phyloP scores from a whole-genome alignment of 23 red algal genomes.

The Gracilaria caudata region DNA sequence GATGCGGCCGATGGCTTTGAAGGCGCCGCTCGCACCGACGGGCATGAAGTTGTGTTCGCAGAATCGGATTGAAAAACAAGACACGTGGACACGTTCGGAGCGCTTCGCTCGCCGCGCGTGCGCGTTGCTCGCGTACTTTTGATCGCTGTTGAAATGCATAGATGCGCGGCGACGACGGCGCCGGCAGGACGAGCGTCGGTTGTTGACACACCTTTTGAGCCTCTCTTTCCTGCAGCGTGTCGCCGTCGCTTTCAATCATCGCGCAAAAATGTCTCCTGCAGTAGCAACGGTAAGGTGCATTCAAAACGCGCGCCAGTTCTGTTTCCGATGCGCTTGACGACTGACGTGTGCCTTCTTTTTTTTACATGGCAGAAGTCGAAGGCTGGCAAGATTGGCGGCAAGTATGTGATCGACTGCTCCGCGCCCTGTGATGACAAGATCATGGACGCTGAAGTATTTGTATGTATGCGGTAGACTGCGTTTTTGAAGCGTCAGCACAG shows the following conservation, averaged over 20 bases:
- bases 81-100: background rate
- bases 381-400: conserved; percentile 63
- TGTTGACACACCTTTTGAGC: too few species aligned
- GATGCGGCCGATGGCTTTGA: too few species aligned
- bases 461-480: conserved; percentile 39
- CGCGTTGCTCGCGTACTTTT: background rate
- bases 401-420: conserved; percentile 86
- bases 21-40: too few species aligned
- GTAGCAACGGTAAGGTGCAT: conserved; percentile 2
- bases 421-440: conserved; percentile 87
- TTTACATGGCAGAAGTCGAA: conserved; percentile 5
- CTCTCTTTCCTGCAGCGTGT: background rate
- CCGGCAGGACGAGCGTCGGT: background rate
- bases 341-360: background rate
- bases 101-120: background rate
- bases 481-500: conserved; percentile 12
- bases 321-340: background rate
- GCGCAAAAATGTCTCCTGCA: conserved; percentile 23
- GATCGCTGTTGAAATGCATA: too few species aligned
- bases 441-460: conserved; percentile 81
- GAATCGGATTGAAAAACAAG: too few species aligned
- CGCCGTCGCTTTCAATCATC: background rate
- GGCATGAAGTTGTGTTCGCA: too few species aligned
- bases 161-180: background rate
- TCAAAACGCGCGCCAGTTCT: background rate